Conservation (phyloP, 1,284 basidiomycete species). For the Lignosus rhinocerotis region DNA sequence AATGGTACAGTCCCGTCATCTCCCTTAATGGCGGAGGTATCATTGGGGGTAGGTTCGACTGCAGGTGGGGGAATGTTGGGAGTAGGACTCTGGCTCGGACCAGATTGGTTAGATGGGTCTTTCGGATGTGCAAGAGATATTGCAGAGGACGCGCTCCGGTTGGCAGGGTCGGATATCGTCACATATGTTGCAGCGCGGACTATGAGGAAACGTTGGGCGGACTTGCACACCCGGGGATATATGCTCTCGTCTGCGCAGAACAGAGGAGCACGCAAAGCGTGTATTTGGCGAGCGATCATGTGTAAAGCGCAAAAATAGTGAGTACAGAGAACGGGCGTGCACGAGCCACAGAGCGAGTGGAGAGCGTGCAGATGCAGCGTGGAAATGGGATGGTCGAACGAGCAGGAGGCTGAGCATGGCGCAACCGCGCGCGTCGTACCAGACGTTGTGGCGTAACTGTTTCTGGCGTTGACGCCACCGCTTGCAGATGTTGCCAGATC, state of each 20-base stretch:
- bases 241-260: conserved; percentile 4
- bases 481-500: conserved; percentile 9
- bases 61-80: conserved; percentile 7
- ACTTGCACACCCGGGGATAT: conserved; percentile 8
- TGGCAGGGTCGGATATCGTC: conserved; percentile 27
- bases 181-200: conserved; percentile 15
- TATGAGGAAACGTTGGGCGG: conserved; percentile 4
- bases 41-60: conserved; percentile 13
- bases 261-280: conserved; percentile 11
- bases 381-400: neutral
- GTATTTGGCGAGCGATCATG: conserved; percentile 23
- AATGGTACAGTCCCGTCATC: neutral
- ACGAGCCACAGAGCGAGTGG: no score
- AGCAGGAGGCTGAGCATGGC: conserved; percentile 1
- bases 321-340: no score
- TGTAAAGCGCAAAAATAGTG: no score
- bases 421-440: no score
- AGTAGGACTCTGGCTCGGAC: conserved; percentile 5
- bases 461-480: conserved; percentile 8
- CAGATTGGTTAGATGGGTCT: conserved; percentile 28
- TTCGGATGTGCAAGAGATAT: conserved; percentile 35
- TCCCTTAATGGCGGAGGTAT: neutral
- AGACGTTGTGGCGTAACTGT: no score
- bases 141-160: conserved; percentile 10
- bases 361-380: no score